These are phyloP conservation scores for Neopestalotiopsis sp. DNA, from an alignment of 2,329 filamentous ascomycete genomes.

Conservation along the genomic window DNA sequence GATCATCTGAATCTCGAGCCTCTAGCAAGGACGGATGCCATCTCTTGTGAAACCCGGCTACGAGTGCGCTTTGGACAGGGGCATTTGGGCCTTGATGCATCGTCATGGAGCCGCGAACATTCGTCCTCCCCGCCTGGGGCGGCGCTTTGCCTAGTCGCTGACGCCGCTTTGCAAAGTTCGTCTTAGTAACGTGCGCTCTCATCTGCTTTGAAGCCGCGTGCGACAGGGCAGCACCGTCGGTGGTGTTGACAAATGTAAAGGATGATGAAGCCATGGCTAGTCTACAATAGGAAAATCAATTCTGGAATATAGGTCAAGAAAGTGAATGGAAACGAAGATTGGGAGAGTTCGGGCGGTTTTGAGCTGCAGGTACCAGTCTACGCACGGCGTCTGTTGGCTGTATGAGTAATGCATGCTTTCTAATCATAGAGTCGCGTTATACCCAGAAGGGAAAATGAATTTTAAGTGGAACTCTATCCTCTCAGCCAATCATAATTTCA, in stretches of 20 bases:
- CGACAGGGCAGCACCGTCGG: constrained; percentile 23
- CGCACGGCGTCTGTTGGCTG: no score
- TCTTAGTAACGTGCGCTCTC: constrained; percentile 26
- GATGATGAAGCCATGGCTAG: constrained; percentile 19
- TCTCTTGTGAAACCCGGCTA: not conserved
- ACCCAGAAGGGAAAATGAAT: constrained; percentile 22
- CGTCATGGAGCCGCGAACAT: not conserved
- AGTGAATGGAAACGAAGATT: not conserved
- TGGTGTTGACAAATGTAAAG: constrained; percentile 27
- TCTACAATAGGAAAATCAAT: constrained; percentile 23
- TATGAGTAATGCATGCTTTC: no score
- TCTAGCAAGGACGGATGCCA: not conserved
- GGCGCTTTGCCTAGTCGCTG: constrained; percentile 13
- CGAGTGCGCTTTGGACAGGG: not conserved
- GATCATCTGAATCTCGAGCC: not conserved
- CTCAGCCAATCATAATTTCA: not conserved
- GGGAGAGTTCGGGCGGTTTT: not conserved
- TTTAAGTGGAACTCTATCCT: constrained; percentile 4
- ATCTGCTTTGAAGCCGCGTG: constrained; percentile 22
- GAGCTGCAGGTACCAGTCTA: not conserved
- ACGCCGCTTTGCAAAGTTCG: constrained; percentile 27
- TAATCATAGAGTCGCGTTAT: constrained; percentile 8
- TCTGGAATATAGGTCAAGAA: not conserved
- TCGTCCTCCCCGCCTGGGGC: not conserved
- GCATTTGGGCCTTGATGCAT: not conserved